Base-by-base conservation (phyloP, 805 yeast genomes). In the Candida piceae region DNA sequence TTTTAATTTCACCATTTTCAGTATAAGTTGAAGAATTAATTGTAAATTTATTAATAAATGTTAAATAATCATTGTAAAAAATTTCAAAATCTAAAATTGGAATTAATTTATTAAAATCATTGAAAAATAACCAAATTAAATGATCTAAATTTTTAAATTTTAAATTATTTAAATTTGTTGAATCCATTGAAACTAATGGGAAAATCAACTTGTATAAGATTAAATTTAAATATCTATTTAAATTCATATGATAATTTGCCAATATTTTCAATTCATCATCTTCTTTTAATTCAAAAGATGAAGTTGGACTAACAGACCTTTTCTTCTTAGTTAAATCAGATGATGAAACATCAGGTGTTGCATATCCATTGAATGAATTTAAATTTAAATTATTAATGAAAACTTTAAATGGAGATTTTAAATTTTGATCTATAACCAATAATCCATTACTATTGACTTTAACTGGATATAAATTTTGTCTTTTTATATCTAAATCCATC, bases 71-170 rank as follows among this genome's bases (percentile, higher is more conserved):
- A 46, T 67, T 69, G 68, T 74, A 74, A 44, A 75, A 74, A 25
- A 64, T 57, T 32, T 68, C 71, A 45, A 70, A 74, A 46, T 74
- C 80, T 42, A 75, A 66, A 7, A 75, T 69, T 4, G 80, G 80
- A 18, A 75, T 65, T 40, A 75, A 64, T 16, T 69, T 66, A 55
- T 75, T 75, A 51, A 70, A 71, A 50, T 72, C 69, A 41, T 72
- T 59, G 48, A 75, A 75, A 50, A 63, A 75, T 28, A 72, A 65
- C 48, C 62, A 58, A 16, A 75, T 64, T 36, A 72, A 66, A 41
- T 64, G 65, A 47, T 75, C 81, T 20, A 62, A 42, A 37, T 58
- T 60, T 32, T 49, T 57, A 20, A 49, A 67, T 63, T 25, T 35
- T 22, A n/a, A n/a, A n/a, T n/a, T n/a, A n/a, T n/a, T n/a, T n/a